phyloP scores from a whole-genome alignment of 148 eudicot species.

The Fagopyrum esculentum region DNA sequence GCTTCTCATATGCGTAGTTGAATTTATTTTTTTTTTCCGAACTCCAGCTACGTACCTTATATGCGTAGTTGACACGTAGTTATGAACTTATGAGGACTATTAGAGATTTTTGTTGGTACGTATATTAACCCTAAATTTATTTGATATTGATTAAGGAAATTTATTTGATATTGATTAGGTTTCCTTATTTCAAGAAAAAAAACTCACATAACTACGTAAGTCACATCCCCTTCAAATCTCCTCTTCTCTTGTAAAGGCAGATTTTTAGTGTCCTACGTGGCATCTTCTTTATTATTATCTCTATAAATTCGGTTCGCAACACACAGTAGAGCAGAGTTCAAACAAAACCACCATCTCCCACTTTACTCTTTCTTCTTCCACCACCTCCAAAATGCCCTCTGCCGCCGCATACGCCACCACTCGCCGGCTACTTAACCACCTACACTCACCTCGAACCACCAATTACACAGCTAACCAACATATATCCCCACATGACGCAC shows the following conservation, averaged over 20 bases:
- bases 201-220: background rate
- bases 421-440: slow-evolving; percentile 30
- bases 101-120: no score
- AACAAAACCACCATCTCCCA: background rate
- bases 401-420: background rate
- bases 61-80: no score
- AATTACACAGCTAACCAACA: background rate
- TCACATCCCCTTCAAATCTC: background rate
- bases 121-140: no score
- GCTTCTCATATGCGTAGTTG: no score
- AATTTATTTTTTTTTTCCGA: no score
- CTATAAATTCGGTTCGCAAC: background rate
- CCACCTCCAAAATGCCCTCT: slow-evolving; percentile 9
- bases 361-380: slow-evolving; percentile 6
- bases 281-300: background rate
- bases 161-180: no score
- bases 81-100: no score
- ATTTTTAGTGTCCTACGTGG: background rate
- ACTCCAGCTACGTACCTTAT: no score
- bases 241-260: background rate
- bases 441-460: slow-evolving; percentile 13
- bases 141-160: no score
- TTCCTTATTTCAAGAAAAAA: no score
- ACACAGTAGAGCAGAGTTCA: background rate
- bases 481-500: slow-evolving; percentile 20